Percentiles rank a stretch among this genome's conserved stretches.
These are phyloP conservation scores for Coriolopsis trogii DNA, from an alignment of 1,284 basidiomycete species.

Conservation along the genomic window DNA sequence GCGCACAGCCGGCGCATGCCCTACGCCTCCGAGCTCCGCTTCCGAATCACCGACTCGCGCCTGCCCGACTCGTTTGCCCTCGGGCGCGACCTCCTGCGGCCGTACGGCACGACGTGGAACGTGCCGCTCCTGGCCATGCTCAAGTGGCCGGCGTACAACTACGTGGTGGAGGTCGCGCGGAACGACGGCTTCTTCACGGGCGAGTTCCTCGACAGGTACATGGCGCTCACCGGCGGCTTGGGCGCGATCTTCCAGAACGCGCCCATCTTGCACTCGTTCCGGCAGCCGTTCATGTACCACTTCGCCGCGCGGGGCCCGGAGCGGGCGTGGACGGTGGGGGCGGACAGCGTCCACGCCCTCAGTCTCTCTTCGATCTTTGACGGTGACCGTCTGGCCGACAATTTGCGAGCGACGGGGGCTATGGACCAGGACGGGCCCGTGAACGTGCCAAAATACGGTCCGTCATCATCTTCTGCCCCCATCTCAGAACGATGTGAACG, in stretches of 20 bases:
- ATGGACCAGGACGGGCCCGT: no score
- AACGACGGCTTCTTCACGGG: background rate
- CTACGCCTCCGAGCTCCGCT: background rate
- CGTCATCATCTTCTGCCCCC: no score
- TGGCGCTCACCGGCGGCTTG: background rate
- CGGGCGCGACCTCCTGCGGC: slow-evolving; percentile 1
- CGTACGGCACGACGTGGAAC: background rate
- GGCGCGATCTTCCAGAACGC: background rate
- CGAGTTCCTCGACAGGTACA: background rate
- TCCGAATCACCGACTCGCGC: slow-evolving; percentile 1
- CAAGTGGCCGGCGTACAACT: background rate
- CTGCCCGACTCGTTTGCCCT: background rate
- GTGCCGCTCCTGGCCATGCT: background rate
- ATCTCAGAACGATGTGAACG: no score
- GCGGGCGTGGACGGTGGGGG: no score
- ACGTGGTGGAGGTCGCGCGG: background rate
- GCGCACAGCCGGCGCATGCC: background rate
- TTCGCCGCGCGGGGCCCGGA: no score
- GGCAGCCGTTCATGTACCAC: background rate
- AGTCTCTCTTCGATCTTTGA: no score
- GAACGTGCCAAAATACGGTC: no score
- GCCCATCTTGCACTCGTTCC: background rate
- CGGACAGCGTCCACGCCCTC: no score
- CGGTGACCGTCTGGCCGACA: no score
- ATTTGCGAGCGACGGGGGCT: no score